Evolutionary conservation across 371 early-diverging fungal species (phyloP).

Genomic region (Entomophthora muscae): DNA sequence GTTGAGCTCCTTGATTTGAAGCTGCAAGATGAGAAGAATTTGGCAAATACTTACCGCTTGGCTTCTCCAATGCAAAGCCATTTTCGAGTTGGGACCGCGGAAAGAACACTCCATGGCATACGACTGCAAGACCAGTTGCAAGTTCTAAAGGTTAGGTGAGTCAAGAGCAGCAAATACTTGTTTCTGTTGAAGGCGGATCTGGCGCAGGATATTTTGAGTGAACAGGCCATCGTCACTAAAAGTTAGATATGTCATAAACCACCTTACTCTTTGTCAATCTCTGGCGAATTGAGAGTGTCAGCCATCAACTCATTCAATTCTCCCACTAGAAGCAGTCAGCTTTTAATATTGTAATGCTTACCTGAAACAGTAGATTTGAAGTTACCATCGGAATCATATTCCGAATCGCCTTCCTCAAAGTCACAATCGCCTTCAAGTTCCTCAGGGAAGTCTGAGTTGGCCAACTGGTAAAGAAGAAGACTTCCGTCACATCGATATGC

Average conservation of each 20-base stretch:
- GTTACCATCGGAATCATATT: neutral
- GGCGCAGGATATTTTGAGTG: neutral
- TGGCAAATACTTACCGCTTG: neutral
- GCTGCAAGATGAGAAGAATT: neutral
- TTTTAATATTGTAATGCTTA: neutral
- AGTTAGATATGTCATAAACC: neutral
- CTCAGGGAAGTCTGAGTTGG: slow-evolving; percentile 3
- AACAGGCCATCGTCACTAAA: neutral
- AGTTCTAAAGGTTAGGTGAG: slow-evolving; percentile 2
- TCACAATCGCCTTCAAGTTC: slow-evolving; percentile 4
- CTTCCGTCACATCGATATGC: neutral
- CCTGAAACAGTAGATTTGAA: neutral
- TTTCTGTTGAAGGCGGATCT: neutral
- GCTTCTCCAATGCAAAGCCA: neutral
- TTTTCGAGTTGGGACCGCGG: neutral
- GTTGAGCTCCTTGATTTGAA: neutral
- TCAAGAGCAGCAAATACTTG: neutral
- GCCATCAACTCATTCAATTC: neutral
- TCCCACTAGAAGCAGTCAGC: neutral
- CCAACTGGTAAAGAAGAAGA: neutral
- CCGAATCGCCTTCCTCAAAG: neutral
- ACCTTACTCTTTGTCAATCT: neutral
- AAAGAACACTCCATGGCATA: slow-evolving; percentile 7
- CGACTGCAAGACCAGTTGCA: slow-evolving; percentile 10
- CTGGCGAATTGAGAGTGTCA: neutral